Evolutionary conservation across 805 yeast genomes (phyloP).

Genomic region (Grigorovia jiainica): DNA sequence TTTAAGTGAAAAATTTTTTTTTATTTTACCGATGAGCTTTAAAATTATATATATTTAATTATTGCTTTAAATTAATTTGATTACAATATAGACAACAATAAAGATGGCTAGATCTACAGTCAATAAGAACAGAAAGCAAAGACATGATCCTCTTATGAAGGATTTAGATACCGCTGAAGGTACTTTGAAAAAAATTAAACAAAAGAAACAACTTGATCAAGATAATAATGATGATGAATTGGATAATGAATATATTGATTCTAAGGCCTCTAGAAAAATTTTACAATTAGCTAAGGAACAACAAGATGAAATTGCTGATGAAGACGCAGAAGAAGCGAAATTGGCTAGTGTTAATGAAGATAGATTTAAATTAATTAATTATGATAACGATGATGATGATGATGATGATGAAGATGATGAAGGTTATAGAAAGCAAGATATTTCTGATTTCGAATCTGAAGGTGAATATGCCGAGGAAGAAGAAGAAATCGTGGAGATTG

Average conservation of each 20-base stretch:
- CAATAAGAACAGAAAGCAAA: slow-evolving; percentile 42
- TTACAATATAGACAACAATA: neutral
- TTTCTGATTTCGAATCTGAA: slow-evolving; percentile 46
- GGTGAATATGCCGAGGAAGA: slow-evolving; percentile 40
- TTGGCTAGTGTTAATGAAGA: slow-evolving; percentile 23
- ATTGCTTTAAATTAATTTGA: neutral
- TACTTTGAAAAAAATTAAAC: slow-evolving; percentile 41
- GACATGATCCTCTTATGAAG: slow-evolving; percentile 73
- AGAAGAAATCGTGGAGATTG: slow-evolving; percentile 56
- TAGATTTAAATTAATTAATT: slow-evolving; percentile 27
- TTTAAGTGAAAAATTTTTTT: neutral
- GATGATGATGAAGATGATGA: slow-evolving; percentile 33
- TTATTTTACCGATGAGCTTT: slow-evolving; percentile 2
- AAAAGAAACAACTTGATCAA: slow-evolving; percentile 22
- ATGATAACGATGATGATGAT: slow-evolving; percentile 48
- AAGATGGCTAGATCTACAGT: slow-evolving; percentile 60
- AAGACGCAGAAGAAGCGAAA: slow-evolving; percentile 36
- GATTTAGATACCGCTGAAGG: slow-evolving; percentile 75
- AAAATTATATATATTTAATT: no score
- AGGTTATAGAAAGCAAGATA: slow-evolving; percentile 31
- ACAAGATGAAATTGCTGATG: slow-evolving; percentile 79
- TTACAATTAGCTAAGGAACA: slow-evolving; percentile 85
- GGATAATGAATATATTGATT: slow-evolving; percentile 61
- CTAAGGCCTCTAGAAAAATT: slow-evolving; percentile 74
- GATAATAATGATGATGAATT: slow-evolving; percentile 30